Base-by-base conservation (phyloP, 2,329 filamentous ascomycete species). In the Clarireedia monteithiana region DNA sequence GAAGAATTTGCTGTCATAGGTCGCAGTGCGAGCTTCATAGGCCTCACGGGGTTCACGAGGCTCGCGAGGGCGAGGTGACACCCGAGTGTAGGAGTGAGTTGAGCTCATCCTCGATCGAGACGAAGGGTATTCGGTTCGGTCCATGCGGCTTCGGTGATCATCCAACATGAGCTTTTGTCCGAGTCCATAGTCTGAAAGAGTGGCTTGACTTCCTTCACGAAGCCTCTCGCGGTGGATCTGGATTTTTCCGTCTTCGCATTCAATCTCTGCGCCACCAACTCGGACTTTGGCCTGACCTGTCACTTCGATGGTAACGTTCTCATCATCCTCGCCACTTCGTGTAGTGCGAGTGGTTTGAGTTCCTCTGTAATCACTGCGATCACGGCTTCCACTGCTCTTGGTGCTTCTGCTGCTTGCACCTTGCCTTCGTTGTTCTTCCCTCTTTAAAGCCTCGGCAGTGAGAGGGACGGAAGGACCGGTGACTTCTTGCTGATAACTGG, bases 281-380 rank as follows among this genome's bases (percentile, higher is more conserved):
- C 78, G 77, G 55, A 85, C 75, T 23, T 77, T 73, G n/a, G 80
- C 77, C 34, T 73, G 73, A 12, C 79, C 80, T 24, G 75, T 78
- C 48, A 85, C 74, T 61, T 80, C 80, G 67, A 85, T 84, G 15
- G 80, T 85, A 56, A 84, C 73, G 59, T 84, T 80, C 39, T 84
- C 80, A 54, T 80, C 77, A 51, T 77, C 75, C 10, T 55, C 49
- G 9, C 64, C 62, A 53, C 64, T 67, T 53, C 67, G 57, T 4
- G 82, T 85, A 9, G 82, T 81, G 42, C 80, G 76, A 12, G 82
- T 85, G 0, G 82, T 82, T 27, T 79, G 80, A 53, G 81, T 84
- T 60, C 79, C 78, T 61, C 76, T 77, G 68, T 78, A 83, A 55
- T 84, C 82, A 68, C 82, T 85, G 56, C 85, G 82, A 62, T 85